These are phyloP conservation scores for Fusarium subglutinans DNA, from an alignment of 2,329 filamentous ascomycete genomes.

Conservation along the genomic window DNA sequence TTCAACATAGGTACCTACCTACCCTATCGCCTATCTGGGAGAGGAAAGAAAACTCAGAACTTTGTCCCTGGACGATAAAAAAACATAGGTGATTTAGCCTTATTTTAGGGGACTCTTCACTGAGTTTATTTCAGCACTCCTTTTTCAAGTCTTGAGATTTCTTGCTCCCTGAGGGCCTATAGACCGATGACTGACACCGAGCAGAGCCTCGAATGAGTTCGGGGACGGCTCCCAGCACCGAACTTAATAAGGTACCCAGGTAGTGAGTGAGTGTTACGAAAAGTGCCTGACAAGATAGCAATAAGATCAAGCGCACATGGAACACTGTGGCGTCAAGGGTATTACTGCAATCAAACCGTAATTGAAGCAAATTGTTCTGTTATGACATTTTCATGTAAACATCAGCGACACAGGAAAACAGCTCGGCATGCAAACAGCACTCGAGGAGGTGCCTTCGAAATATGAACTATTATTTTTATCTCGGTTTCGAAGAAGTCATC, in stretches of 20 bases:
- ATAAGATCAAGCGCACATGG: background rate
- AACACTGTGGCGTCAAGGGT: conserved; percentile 17
- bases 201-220: background rate
- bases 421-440: background rate
- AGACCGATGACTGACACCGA: background rate
- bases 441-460: background rate
- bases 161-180: background rate
- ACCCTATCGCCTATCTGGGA: background rate
- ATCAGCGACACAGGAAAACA: background rate
- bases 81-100: background rate
- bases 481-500: background rate
- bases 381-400: background rate
- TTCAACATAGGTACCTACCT: too few relatives aligned
- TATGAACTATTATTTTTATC: background rate
- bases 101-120: background rate
- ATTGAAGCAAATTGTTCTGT: background rate
- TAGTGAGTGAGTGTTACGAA: background rate
- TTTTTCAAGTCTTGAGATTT: background rate
- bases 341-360: background rate
- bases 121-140: background rate
- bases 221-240: background rate
- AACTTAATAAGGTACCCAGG: background rate
- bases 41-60: background rate
- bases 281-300: background rate
- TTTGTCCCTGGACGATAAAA: background rate